Evolutionary conservation across 208 protist genomes (phyloP).

Genomic region (Trypanosoma scelopori): DNA sequence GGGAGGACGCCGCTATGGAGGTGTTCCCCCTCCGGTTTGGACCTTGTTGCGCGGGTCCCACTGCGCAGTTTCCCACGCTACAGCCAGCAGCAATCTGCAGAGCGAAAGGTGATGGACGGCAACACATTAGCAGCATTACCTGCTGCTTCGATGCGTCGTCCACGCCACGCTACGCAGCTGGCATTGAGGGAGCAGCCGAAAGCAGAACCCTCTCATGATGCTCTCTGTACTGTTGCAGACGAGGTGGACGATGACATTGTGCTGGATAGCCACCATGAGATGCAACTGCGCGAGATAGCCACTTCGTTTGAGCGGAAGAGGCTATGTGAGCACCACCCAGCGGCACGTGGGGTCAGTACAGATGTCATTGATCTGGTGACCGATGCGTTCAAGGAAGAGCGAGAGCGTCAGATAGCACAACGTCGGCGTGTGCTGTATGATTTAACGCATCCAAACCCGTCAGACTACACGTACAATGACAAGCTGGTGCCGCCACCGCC

Average conservation of each 20-base stretch:
- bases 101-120: conserved; percentile 28
- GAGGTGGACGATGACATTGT: conserved; percentile 31
- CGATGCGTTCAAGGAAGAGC: conserved; percentile 71
- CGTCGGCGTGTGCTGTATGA: conserved; percentile 81
- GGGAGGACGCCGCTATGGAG: conserved; percentile 1
- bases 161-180: conserved; percentile 13
- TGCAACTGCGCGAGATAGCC: conserved; percentile 5
- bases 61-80: conserved; percentile 22
- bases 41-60: conserved; percentile 31
- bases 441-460: conserved; percentile 76
- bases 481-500: conserved; percentile 88
- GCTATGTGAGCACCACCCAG: conserved; percentile 39
- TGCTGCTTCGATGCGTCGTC: conserved; percentile 1
- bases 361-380: conserved; percentile 89
- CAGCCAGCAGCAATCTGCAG: conserved; percentile 31
- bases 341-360: conserved; percentile 58
- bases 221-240: conserved; percentile 4
- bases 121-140: conserved; percentile 5
- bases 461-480: conserved; percentile 84
- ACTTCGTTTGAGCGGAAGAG: conserved; percentile 16
- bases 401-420: conserved; percentile 50
- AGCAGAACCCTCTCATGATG: conserved; percentile 7
- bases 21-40: conserved; percentile 11
- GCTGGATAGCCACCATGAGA: conserved; percentile 22
- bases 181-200: conserved; percentile 2